Evolutionary conservation across 2,329 filamentous ascomycete species (phyloP), one percentile per base, ranked within the genome.

Genomic region (Ampelomyces quisqualis): DNA sequence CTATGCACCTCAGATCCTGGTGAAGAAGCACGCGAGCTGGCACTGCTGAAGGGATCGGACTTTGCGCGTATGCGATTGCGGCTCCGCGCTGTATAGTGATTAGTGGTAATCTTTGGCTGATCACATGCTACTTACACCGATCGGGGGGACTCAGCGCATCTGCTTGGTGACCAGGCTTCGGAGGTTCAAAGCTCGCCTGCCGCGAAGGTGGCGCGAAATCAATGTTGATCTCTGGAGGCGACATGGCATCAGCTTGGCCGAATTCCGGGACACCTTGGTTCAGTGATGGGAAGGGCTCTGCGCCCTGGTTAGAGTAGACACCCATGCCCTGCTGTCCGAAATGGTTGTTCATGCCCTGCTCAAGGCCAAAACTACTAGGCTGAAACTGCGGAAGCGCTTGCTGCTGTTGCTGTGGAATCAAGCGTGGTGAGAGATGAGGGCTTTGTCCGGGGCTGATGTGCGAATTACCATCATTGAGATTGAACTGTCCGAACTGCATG

Each of bases 181-280:
- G 74, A 19, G 80, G 78, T 49, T 85, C 85, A 62, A 87, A 85
- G 54, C 76, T 81, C 38, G 76, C 79, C 57, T 80, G 80, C 43
- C 79, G 73, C 37, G 86, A 80, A 7, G 84, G 84, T 17, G 90
- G 90, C 11, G 90, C 90, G 67, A 88, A 90, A 64, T 95, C 88
- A 56, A 96, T 93, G 62, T 93, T 95, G 69, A 96, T 96, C 36
- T 90, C 88, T 0, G 90, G 90, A n/a, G 90, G 88, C 3, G 85
- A 86, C 84, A 95, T 93, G 53, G 86, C 79, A 34, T 84, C 80
- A 31, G 79, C 81, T 62, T 79, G 82, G 5, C 81, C 80, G 63
- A 87, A 79, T 42, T 90, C 86, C 20, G 70, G 65, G 17, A 70
- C 70, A 71, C 42, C 72, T 24, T 75, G 70, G 51, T 75, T 72